phyloP scores from a whole-genome alignment of 1,139 yeast species.

The Pichia cactophila region DNA sequence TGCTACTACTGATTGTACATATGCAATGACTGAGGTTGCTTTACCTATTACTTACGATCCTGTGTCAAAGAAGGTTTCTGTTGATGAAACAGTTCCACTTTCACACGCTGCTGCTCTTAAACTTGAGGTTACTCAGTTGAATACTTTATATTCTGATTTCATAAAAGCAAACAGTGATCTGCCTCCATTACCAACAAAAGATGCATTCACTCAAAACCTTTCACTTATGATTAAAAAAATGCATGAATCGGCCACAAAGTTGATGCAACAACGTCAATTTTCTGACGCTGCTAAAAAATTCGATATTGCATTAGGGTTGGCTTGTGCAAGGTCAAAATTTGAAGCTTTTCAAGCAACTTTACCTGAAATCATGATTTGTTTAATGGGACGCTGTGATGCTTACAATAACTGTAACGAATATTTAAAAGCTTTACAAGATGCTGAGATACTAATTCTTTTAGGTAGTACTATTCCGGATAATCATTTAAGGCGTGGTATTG shows the following conservation, averaged over 20 bases:
- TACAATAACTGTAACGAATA: slow-evolving; percentile 57
- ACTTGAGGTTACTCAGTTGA: slow-evolving; percentile 54
- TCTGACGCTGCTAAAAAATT: slow-evolving; percentile 70
- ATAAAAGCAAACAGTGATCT: slow-evolving; percentile 56
- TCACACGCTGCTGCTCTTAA: slow-evolving; percentile 29
- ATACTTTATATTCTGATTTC: slow-evolving; percentile 53
- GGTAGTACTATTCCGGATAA: slow-evolving; percentile 70
- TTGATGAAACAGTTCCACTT: slow-evolving; percentile 18
- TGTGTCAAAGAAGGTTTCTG: slow-evolving; percentile 22
- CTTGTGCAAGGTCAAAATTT: slow-evolving; percentile 70
- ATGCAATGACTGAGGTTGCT: slow-evolving; percentile 8
- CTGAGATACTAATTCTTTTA: slow-evolving; percentile 60
- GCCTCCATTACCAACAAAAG: slow-evolving; percentile 56
- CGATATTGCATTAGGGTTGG: slow-evolving; percentile 73
- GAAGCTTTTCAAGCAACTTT: slow-evolving; percentile 76
- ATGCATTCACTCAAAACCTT: slow-evolving; percentile 48
- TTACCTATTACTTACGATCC: slow-evolving; percentile 28
- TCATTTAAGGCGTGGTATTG: slow-evolving; percentile 75
- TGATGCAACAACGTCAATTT: slow-evolving; percentile 54
- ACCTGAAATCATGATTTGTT: slow-evolving; percentile 65
- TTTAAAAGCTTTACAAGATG: slow-evolving; percentile 73
- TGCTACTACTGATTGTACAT: no score
- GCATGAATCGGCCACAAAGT: slow-evolving; percentile 62
- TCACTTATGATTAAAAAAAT: slow-evolving; percentile 64
- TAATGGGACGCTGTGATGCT: slow-evolving; percentile 81